Base-by-base conservation (phyloP, 2,329 filamentous ascomycete genomes). In the Penicillium janthinellum region DNA sequence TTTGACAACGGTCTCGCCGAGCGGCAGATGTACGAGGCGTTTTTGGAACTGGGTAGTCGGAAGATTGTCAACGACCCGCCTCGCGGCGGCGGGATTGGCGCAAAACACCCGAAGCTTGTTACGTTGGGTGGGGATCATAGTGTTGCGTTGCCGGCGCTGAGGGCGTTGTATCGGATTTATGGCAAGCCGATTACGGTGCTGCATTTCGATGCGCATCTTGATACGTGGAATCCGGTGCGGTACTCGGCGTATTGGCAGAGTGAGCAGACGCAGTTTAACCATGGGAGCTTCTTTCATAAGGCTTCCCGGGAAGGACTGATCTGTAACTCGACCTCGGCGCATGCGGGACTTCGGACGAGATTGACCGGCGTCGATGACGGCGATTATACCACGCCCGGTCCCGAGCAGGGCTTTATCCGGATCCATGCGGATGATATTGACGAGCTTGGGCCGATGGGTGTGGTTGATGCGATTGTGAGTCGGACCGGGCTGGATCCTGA, bases 201-300 rank as follows among this genome's bases (percentile, higher is more conserved):
- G 60, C 90, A 92, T 74, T 92, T 92, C 74, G 90, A 92, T 69
- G 87, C 82, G 2, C 91, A 96, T 73, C 83, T 95, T 1, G 91
- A 95, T 72, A 95, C 91, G 2, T 95, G 91, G 91, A 88, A 94
- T 73, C 90, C 91, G 2, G 84, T 75, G 37, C 77, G 91, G 67
- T 96, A 96, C 75, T 90, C 91, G 0, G 88, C 84, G 15, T 86
- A 88, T 57, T 96, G 92, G 92, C 75, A 81, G 6, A 84, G 83
- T 2, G 83, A 86, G 60, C 90, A 91, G 74, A 84, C 86, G 2
- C 85, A 88, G 67, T 95, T 96, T 79, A 96, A 88, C 71, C 92
- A 96, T 75, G 92, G 93, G 4, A 91, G 86, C 66, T 95, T 96
- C 88, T 96, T 96, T 82, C 94, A 91, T 89, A 84, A 94, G 66